Evolutionary conservation across 2,329 filamentous ascomycete species (phyloP), one percentile per base, ranked within the genome.

Genomic region (Thelonectria olida): DNA sequence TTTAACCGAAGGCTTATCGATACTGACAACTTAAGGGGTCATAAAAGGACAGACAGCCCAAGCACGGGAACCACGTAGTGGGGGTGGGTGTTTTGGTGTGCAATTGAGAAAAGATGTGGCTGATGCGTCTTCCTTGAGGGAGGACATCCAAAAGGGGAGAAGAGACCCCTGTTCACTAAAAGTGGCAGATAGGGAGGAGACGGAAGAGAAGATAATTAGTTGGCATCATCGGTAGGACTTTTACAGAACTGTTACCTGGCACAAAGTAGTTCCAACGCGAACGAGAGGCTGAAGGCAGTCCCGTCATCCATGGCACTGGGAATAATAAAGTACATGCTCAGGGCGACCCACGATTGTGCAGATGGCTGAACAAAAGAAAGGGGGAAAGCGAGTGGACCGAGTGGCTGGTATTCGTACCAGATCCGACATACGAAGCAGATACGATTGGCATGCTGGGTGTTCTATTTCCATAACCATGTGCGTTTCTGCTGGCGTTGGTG

Each of bases 81-180:
- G 31, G 42, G 55, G 42, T 25, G 36, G 42, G 48, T 31, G 50
- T 27, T 49, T 28, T 34, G 20, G 22, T 22, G 23, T 8, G 49
- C 39, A 53, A 25, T 27, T 34, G 34, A 25, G 47, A 54, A 23
- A 12, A 25, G 19, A 22, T 60, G 57, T 60, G 57, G 57, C 51
- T 60, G 47, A 42, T 13, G 27, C 25, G 44, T 27, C 36, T 42
- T 34, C 31, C 19, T 53, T 17, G 44, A 41, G 47, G 52, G 44
- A 67, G 57, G 63, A 25, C 54, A 44, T 63, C 67, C 50, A 51
- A 65, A 70, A 68, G 53, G 58, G 67, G 67, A 66, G 65, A 62
- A 57, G 48, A 42, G 54, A 58, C 59, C 49, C 59, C 54, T 62
- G 59, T 49, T 54, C 58, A 54, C 63, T 27, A 23, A 25, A 22